These are phyloP conservation scores for Codiaeum variegatum DNA, from an alignment of 441 rosid genomes.

Conservation along the genomic window DNA sequence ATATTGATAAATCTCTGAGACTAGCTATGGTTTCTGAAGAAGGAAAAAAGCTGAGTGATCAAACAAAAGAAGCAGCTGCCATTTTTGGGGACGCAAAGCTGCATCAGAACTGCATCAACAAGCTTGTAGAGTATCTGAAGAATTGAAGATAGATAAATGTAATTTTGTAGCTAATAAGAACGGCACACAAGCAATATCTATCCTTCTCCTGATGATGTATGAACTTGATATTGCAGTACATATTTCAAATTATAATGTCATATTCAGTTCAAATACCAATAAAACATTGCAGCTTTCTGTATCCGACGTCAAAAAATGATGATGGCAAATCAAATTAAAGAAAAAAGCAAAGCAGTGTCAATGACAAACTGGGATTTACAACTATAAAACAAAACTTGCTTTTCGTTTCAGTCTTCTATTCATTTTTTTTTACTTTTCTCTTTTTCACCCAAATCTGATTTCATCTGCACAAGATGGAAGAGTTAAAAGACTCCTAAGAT, in stretches of 20 bases:
- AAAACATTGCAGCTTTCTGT: neutral
- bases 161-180: neutral
- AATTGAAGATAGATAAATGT: neutral
- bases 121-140: constrained; percentile 17
- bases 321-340: neutral
- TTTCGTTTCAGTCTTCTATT: neutral
- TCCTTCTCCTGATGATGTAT: neutral
- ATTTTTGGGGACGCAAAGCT: constrained; percentile 18
- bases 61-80: constrained; percentile 19
- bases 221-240: too few relatives aligned
- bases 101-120: constrained; percentile 15
- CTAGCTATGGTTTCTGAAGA: constrained; percentile 27
- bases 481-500: neutral
- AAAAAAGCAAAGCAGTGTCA: neutral
- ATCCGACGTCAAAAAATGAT: too few relatives aligned
- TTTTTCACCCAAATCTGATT: neutral
- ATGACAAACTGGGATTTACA: neutral
- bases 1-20: constrained; percentile 17
- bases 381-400: neutral
- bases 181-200: too few relatives aligned
- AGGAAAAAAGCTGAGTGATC: constrained; percentile 15
- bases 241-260: too few relatives aligned
- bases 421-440: neutral
- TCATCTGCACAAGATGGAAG: neutral
- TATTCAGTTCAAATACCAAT: neutral